Conservation (phyloP, 306 rosid genomes). For the Vigna nakashimae region DNA sequence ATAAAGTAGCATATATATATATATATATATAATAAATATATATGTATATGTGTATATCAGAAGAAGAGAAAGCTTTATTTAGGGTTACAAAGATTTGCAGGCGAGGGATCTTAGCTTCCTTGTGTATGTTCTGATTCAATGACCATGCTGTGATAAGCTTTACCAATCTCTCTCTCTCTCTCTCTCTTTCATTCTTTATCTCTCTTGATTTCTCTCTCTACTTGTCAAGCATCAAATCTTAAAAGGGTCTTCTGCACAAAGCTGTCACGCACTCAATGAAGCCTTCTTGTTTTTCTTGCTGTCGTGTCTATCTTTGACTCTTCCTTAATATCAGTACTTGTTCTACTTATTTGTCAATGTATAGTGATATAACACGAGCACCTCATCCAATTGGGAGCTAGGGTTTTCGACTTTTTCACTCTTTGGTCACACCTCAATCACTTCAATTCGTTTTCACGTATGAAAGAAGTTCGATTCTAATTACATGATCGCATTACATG, state of each 20-base stretch:
- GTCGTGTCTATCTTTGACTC: conserved; percentile 43
- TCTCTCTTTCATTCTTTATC: neutral
- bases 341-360: conserved; percentile 15
- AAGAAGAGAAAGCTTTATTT: conserved; percentile 26
- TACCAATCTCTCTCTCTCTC: neutral
- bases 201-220: conserved; percentile 13
- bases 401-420: conserved; percentile 37
- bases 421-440: conserved; percentile 3
- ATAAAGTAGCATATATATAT: neutral
- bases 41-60: neutral
- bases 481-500: neutral
- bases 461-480: neutral
- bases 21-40: neutral
- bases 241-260: conserved; percentile 24
- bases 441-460: conserved; percentile 2
- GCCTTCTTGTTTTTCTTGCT: neutral
- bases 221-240: conserved; percentile 11
- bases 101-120: conserved; percentile 39
- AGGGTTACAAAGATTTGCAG: conserved; percentile 48
- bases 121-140: conserved; percentile 13
- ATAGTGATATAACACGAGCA: conserved; percentile 1
- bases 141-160: conserved; percentile 7
- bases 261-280: conserved; percentile 54
- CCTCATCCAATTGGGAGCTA: conserved; percentile 27
- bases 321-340: conserved; percentile 20